Evolutionary conservation across 139 green algal species (phyloP), one percentile per base, ranked within the genome.

Genomic region (Parachlorella kessleri): DNA sequence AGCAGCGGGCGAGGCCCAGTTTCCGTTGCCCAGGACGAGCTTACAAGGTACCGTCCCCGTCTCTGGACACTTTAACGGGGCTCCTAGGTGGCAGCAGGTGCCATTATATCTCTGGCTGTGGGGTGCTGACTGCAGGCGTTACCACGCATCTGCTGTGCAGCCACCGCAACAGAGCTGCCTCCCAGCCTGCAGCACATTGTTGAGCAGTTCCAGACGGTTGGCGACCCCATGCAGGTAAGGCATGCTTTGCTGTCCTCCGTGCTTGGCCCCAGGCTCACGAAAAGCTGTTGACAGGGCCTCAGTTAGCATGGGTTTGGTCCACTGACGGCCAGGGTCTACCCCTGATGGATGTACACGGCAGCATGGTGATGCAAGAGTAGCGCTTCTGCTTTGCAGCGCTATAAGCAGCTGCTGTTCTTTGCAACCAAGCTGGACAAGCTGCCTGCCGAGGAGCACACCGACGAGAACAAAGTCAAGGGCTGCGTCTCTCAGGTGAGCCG

Each of bases 351-450:
- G 53, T 63, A 63, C 21, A 63, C 21, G 21, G 14, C 53, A 63
- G 14, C 14, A 63, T 63, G 14, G n/a, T n/a, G n/a, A n/a, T n/a
- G n/a, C 53, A 14, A 39, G 14, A 10, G n/a, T n/a, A n/a, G n/a
- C n/a, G n/a, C n/a, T n/a, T n/a, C n/a, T 68, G 23, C 10, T 8
- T 36, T 72, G 67, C 77, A 84, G 77, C 82, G 82, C 48, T 99
- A 99, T 89, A 98, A 99, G 87, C 97, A 99, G 90, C 90, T 99
- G 32, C 89, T 99, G 33, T 98, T 94, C 78, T 98, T 93, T 78
- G 97, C 94, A 10, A 91, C 92, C 30, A 99, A 99, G 89, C 87
- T 99, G 78, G 82, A 89, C 30, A 70, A 82, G 6, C 71, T 98
- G 71, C 75, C 91, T 5, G 75, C 39, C 14, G 88, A 91, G 59